phyloP scores from a whole-genome alignment of 2,329 filamentous ascomycete genomes.

The Leptographium radiaticola region DNA sequence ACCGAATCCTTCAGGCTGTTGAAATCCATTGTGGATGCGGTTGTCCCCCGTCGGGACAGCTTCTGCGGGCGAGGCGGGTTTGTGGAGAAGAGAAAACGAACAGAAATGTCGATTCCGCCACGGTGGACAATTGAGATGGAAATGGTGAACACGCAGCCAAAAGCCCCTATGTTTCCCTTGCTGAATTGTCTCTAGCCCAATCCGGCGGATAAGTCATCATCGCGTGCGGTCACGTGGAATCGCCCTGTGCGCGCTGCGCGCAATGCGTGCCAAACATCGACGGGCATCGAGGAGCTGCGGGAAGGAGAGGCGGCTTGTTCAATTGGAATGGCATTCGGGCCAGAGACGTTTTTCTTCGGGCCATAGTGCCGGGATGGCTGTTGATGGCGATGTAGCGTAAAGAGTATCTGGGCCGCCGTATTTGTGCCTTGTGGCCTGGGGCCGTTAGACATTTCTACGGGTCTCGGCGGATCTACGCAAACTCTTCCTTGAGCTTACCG shows the following conservation, averaged over 20 bases:
- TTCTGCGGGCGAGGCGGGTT: background rate
- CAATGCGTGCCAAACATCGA: background rate
- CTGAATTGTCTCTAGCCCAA: background rate
- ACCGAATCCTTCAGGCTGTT: slow-evolving; percentile 75
- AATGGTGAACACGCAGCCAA: background rate
- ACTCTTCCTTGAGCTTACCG: background rate
- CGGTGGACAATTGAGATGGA: background rate
- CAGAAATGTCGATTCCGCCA: background rate
- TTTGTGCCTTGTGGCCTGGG: background rate
- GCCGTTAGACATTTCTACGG: background rate
- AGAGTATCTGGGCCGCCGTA: background rate
- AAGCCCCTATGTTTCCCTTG: background rate
- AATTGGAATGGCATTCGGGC: too few species aligned
- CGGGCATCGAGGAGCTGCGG: background rate
- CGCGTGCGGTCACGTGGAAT: background rate
- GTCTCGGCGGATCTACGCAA: background rate
- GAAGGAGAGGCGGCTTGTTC: background rate
- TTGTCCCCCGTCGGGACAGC: background rate
- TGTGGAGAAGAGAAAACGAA: background rate
- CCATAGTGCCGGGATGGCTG: too few species aligned
- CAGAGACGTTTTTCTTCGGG: too few species aligned
- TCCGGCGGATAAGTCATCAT: background rate
- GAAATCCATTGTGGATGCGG: slow-evolving; percentile 57
- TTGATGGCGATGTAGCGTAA: too few species aligned
- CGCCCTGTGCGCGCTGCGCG: background rate